Conservation (phyloP, 345 rosid genomes). For the Gynandropsis gynandra region DNA sequence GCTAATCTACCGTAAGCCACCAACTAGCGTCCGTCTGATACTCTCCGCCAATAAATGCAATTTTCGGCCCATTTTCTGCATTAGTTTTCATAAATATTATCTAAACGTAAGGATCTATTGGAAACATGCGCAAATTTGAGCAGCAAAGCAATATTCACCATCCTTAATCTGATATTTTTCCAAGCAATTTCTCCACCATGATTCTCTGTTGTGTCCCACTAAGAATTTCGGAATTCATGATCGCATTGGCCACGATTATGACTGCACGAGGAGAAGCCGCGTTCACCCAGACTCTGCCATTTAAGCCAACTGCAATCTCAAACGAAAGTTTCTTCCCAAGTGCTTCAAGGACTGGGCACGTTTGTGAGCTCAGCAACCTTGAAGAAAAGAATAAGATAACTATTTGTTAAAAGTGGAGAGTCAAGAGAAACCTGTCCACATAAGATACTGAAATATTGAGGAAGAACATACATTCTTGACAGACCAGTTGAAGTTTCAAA, state of each 20-base stretch:
- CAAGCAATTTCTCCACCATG: constrained; percentile 63
- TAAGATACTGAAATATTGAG: neutral
- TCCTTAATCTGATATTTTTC: constrained; percentile 39
- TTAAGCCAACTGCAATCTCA: constrained; percentile 74
- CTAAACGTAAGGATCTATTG: too few relatives aligned
- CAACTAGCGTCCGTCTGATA: too few relatives aligned
- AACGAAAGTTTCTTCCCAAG: constrained; percentile 73
- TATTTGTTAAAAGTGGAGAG: neutral
- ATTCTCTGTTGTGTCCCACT: constrained; percentile 64
- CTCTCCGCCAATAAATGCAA: too few relatives aligned
- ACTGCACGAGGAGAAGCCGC: constrained; percentile 46
- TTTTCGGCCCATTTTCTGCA: too few relatives aligned
- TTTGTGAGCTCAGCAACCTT: constrained; percentile 67
- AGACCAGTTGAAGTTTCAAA: constrained; percentile 81
- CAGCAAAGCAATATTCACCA: neutral
- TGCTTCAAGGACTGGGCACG: constrained; percentile 70
- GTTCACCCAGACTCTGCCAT: constrained; percentile 66
- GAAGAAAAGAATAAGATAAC: neutral
- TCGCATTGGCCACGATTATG: constrained; percentile 52
- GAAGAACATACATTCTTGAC: constrained; percentile 57
- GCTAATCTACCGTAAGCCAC: too few relatives aligned
- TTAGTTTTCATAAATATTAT: too few relatives aligned
- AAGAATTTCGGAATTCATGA: constrained; percentile 62
- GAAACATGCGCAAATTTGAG: too few relatives aligned
- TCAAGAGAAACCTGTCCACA: neutral